Percentiles rank a stretch among this genome's conserved stretches.
These are phyloP conservation scores for Bretziella fagacearum DNA, from an alignment of 2,329 filamentous ascomycete species.

Conservation along the genomic window DNA sequence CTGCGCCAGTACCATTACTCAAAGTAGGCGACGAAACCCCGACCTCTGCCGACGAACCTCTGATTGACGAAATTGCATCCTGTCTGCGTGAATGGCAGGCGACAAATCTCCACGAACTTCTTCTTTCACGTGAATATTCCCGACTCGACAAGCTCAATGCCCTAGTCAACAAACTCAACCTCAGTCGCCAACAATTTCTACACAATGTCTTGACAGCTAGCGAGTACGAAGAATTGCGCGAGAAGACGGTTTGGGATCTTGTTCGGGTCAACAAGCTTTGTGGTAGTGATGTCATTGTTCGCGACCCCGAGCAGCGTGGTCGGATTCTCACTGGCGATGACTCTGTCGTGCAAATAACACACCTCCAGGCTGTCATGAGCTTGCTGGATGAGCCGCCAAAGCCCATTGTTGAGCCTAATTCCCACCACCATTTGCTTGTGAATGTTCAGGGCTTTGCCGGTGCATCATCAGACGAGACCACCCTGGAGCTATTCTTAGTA, in stretches of 20 bases:
- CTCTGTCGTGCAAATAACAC: conserved; percentile 79
- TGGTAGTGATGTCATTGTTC: conserved; percentile 83
- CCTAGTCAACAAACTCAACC: conserved; percentile 67
- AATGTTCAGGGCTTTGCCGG: conserved; percentile 72
- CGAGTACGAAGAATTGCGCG: conserved; percentile 65
- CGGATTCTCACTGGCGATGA: conserved; percentile 82
- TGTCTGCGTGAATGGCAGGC: conserved; percentile 97
- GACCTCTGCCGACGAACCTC: conserved; percentile 69
- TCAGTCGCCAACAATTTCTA: conserved; percentile 72
- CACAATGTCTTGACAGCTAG: conserved; percentile 83
- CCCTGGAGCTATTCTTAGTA: conserved; percentile 62
- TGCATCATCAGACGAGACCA: conserved; percentile 56
- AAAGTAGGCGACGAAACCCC: conserved; percentile 96
- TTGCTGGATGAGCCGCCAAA: conserved; percentile 70
- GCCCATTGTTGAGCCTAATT: conserved; percentile 46
- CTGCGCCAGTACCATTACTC: conserved; percentile 88
- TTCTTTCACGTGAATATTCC: conserved; percentile 67
- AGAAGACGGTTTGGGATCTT: conserved; percentile 89
- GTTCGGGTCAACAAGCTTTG: conserved; percentile 90
- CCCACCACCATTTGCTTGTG: conserved; percentile 66
- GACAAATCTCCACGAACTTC: conserved; percentile 81
- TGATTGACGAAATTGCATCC: conserved; percentile 95
- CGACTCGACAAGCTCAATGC: conserved; percentile 65
- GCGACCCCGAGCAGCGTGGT: conserved; percentile 68
- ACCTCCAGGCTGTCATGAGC: conserved; percentile 89